A percentile compares a stretch with the other conserved stretches of the same genome.
phyloP scores from a whole-genome alignment of 1,284 basidiomycete species.

The Tetrapyrgos nigripes region DNA sequence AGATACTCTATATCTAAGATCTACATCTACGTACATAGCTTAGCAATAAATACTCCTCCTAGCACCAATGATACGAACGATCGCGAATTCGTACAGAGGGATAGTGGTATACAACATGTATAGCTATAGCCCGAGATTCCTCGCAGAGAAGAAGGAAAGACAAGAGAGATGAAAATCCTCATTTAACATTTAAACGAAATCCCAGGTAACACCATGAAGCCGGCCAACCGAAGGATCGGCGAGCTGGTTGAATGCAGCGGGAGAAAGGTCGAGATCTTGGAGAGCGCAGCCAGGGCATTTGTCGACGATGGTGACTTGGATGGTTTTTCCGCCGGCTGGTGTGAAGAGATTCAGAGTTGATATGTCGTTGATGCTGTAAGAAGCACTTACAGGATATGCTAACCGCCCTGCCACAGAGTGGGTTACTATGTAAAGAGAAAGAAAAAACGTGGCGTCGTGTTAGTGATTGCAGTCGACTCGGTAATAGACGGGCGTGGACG shows the following conservation, averaged over 20 bases:
- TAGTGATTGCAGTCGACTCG: neutral
- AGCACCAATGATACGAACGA: too few relatives aligned
- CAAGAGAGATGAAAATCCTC: too few relatives aligned
- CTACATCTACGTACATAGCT: too few relatives aligned
- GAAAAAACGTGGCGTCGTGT: neutral
- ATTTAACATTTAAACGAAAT: slow-evolving; percentile 9
- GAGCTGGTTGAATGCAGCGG: slow-evolving; percentile 26
- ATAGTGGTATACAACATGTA: too few relatives aligned
- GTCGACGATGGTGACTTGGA: slow-evolving; percentile 25
- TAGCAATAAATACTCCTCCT: too few relatives aligned
- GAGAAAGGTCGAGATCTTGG: slow-evolving; percentile 30
- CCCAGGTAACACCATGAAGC: slow-evolving; percentile 18
- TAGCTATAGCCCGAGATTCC: too few relatives aligned
- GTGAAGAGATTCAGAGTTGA: neutral
- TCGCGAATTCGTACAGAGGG: too few relatives aligned
- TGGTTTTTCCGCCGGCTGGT: slow-evolving; percentile 18
- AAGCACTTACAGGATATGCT: slow-evolving; percentile 1
- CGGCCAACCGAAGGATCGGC: slow-evolving; percentile 16
- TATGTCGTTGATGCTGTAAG: neutral
- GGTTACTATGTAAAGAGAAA: slow-evolving; percentile 4
- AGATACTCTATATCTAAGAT: too few relatives aligned
- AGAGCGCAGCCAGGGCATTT: slow-evolving; percentile 28
- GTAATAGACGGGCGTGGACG: neutral
- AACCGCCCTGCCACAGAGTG: slow-evolving; percentile 11
- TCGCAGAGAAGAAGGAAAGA: too few relatives aligned